A percentile compares a stretch with the other conserved stretches of the same genome.
Evolutionary conservation across 1,284 basidiomycete genomes (phyloP).

Genomic region (Malassezia obtusa): DNA sequence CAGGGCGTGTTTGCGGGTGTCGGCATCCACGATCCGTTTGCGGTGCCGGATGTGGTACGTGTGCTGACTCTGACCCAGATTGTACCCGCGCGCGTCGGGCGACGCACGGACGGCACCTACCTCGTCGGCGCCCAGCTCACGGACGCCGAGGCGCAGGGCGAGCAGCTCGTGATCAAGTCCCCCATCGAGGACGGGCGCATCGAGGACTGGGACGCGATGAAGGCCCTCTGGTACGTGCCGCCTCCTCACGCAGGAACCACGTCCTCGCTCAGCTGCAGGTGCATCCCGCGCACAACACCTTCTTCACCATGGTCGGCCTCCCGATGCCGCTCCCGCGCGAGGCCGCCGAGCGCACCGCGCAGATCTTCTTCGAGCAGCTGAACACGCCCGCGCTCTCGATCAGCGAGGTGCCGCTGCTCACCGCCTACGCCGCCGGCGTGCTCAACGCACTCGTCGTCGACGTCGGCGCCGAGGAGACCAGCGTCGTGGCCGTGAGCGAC

Average conservation of each 20-base stretch:
- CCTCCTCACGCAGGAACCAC: slow-evolving; percentile 60
- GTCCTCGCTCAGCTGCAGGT: slow-evolving; percentile 70
- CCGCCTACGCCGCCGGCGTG: slow-evolving; percentile 69
- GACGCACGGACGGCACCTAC: neutral
- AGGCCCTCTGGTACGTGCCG: slow-evolving; percentile 69
- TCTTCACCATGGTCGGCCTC: slow-evolving; percentile 68
- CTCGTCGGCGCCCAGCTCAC: slow-evolving; percentile 3
- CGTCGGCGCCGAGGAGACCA: slow-evolving; percentile 65
- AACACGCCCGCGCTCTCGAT: slow-evolving; percentile 77
- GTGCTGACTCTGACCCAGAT: neutral
- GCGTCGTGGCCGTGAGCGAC: slow-evolving; percentile 71
- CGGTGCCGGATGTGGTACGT: slow-evolving; percentile 10
- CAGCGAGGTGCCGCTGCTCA: slow-evolving; percentile 72
- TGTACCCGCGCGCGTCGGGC: slow-evolving; percentile 2
- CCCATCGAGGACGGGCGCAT: slow-evolving; percentile 70
- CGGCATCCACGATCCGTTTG: slow-evolving; percentile 14
- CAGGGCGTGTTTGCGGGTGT: slow-evolving; percentile 11
- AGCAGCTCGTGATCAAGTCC: slow-evolving; percentile 67
- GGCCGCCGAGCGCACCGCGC: slow-evolving; percentile 65
- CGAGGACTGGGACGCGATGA: slow-evolving; percentile 76
- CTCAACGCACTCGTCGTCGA: slow-evolving; percentile 75
- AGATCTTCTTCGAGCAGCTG: slow-evolving; percentile 89
- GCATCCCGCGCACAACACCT: slow-evolving; percentile 74
- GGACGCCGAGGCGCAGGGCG: slow-evolving; percentile 48
- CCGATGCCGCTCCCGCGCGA: slow-evolving; percentile 62